These are phyloP conservation scores for Gentiana straminea DNA, from an alignment of 257 asterid species.

Conservation along the genomic window DNA sequence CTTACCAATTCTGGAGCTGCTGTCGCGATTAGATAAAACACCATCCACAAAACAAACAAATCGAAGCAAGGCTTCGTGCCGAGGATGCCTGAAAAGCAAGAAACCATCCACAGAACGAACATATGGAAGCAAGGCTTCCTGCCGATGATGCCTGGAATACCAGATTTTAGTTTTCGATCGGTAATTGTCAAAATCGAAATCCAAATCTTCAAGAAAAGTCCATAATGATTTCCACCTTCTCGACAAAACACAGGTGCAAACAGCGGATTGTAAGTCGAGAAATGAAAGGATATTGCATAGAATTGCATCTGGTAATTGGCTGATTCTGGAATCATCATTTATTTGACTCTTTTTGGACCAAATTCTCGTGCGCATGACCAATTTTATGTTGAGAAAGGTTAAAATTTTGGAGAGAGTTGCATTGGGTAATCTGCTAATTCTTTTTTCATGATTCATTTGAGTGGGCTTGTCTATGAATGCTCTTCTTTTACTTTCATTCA, in stretches of 20 bases:
- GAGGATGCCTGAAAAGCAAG: no score
- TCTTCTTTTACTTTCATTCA: constrained; percentile 12
- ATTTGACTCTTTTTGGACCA: no score
- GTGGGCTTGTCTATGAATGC: no score
- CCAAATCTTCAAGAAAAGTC: constrained; percentile 10
- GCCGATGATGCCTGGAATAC: no score
- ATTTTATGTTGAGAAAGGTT: no score
- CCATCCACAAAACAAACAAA: constrained; percentile 7
- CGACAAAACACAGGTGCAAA: constrained; percentile 15
- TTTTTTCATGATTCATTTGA: no score
- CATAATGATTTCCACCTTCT: constrained; percentile 15
- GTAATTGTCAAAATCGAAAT: constrained; percentile 4
- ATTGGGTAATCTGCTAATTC: constrained; percentile 11
- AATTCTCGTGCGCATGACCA: no score
- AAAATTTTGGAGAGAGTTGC: constrained; percentile 11
- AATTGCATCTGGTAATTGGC: no score
- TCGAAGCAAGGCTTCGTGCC: constrained; percentile 1
- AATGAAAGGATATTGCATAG: constrained; percentile 2
- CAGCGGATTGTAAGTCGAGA: constrained; percentile 14
- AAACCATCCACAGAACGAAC: no score
- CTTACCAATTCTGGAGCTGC: neutral
- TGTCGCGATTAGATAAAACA: constrained; percentile 14
- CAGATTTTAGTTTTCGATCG: no score
- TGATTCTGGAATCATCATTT: no score
- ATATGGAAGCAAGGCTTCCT: constrained; percentile 8